Evolutionary conservation across 179 eudicot species (phyloP).

Genomic region (Nepenthes alata): DNA sequence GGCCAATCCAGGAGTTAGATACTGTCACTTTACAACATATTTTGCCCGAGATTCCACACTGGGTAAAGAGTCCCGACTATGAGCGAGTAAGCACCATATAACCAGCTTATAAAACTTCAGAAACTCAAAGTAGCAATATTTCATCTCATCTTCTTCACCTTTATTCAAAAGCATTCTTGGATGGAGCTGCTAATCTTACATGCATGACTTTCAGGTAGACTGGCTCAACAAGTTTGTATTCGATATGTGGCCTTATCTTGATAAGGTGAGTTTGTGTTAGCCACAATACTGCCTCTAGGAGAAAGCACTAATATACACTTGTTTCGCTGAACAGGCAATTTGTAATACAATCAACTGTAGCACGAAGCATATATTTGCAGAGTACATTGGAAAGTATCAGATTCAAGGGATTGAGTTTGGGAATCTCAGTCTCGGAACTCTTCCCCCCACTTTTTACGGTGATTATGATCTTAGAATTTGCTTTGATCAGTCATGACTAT

Average conservation of each 20-base stretch:
- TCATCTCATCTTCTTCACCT: too few relatives aligned
- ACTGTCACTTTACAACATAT: constrained; percentile 29
- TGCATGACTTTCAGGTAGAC: constrained; percentile 48
- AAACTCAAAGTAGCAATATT: too few relatives aligned
- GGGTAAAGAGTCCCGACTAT: constrained; percentile 91
- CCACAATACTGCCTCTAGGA: background rate
- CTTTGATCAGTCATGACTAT: background rate
- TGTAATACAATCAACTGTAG: constrained; percentile 43
- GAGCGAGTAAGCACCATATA: constrained; percentile 46
- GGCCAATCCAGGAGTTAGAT: constrained; percentile 54
- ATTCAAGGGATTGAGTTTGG: constrained; percentile 64
- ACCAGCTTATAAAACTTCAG: background rate
- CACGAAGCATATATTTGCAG: constrained; percentile 49
- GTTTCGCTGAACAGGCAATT: constrained; percentile 40
- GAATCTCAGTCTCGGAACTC: constrained; percentile 64
- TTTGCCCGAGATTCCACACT: constrained; percentile 63
- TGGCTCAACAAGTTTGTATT: constrained; percentile 69
- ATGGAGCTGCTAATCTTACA: too few relatives aligned
- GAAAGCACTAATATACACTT: constrained; percentile 2
- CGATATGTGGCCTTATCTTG: constrained; percentile 83
- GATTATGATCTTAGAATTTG: constrained; percentile 9
- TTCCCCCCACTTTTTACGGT: constrained; percentile 82
- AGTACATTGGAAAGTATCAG: constrained; percentile 60
- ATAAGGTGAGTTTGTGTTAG: constrained; percentile 37
- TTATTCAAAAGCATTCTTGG: too few relatives aligned